Evolutionary conservation across 768 basidiomycete species (phyloP).

Genomic region (Bullera alba): DNA sequence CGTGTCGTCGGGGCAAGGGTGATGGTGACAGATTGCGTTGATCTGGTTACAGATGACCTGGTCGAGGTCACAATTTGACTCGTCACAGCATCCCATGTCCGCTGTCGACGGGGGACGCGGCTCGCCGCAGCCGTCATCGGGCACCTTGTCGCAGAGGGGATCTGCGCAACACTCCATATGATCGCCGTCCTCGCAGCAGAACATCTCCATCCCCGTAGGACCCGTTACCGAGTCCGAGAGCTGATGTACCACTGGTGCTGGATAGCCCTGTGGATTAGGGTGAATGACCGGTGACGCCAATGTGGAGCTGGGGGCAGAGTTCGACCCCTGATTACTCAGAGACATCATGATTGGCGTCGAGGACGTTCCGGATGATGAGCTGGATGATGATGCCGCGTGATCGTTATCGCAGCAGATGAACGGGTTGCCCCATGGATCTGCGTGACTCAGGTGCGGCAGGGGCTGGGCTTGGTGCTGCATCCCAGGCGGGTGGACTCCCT

Average conservation of each 20-base stretch:
- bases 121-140: slow-evolving; percentile 20
- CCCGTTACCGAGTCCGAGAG: background rate
- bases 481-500: background rate
- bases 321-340: too few species aligned
- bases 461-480: background rate
- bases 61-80: background rate
- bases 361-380: background rate
- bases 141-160: slow-evolving; percentile 6
- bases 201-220: slow-evolving; percentile 10
- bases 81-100: background rate
- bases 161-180: slow-evolving; percentile 8
- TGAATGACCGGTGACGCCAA: too few species aligned
- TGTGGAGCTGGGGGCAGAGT: background rate
- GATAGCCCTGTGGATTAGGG: too few species aligned
- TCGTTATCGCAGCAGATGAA: slow-evolving; percentile 35
- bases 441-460: slow-evolving; percentile 13
- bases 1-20: too few species aligned
- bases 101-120: slow-evolving; percentile 3
- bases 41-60: too few species aligned
- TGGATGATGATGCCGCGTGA: slow-evolving; percentile 29
- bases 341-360: too few species aligned
- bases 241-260: background rate
- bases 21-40: too few species aligned
- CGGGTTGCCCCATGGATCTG: slow-evolving; percentile 33
- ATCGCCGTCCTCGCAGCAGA: slow-evolving; percentile 13